A percentile compares a stretch with the other conserved stretches of the same genome.
These are phyloP conservation scores for Ceratocystis huliohia DNA, from an alignment of 2,329 filamentous ascomycete genomes.

Conservation along the genomic window DNA sequence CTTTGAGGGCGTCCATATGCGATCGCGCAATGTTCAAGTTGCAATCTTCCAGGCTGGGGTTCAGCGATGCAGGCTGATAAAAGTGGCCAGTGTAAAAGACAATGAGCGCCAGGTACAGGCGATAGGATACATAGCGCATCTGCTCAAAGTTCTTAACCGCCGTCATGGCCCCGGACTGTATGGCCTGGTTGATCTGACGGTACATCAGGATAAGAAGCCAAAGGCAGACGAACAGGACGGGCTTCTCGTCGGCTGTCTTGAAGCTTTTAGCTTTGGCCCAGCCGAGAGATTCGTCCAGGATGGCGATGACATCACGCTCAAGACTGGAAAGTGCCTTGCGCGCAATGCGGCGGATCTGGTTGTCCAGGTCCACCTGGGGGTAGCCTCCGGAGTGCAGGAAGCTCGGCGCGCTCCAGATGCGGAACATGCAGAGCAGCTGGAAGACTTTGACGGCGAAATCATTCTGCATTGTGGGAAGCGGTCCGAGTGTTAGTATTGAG, in stretches of 20 bases:
- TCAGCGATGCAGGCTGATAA: conserved; percentile 21
- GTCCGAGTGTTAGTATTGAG: background rate
- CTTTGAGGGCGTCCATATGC: conserved; percentile 7
- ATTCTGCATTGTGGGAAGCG: conserved; percentile 26
- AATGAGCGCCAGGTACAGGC: conserved; percentile 22
- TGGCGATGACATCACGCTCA: conserved; percentile 32
- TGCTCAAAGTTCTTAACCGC: conserved; percentile 24
- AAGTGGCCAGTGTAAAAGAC: conserved; percentile 24
- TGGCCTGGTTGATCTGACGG: conserved; percentile 28
- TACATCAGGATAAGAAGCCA: conserved; percentile 41
- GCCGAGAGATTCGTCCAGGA: conserved; percentile 31
- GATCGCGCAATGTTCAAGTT: conserved; percentile 1
- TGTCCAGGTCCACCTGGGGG: conserved; percentile 26
- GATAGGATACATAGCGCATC: conserved; percentile 12
- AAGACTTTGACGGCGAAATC: conserved; percentile 34
- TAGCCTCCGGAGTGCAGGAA: conserved; percentile 31
- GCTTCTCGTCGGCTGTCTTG: conserved; percentile 31
- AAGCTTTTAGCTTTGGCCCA: conserved; percentile 26
- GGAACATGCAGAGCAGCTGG: conserved; percentile 38
- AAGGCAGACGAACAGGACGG: conserved; percentile 37
- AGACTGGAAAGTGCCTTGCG: conserved; percentile 29
- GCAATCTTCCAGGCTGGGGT: conserved; percentile 18
- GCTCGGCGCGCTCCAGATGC: conserved; percentile 34
- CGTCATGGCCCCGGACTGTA: conserved; percentile 22
- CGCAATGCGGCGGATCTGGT: conserved; percentile 32